Evolutionary conservation across 73 alveolate genomes (phyloP), one percentile per base, ranked within the genome.

Genomic region (Paraurostyla sp.): DNA sequence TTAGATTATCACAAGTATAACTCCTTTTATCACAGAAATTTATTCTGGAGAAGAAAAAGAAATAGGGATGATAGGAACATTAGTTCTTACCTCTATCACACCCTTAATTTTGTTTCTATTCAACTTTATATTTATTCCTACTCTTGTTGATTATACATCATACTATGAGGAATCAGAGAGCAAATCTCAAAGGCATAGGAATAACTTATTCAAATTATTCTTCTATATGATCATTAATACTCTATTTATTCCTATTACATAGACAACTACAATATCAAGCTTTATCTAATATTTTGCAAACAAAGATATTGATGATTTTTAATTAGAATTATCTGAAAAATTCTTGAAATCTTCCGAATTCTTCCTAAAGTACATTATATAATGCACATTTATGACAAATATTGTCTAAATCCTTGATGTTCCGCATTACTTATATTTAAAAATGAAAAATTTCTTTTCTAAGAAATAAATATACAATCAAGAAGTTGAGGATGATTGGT

Each of bases 51-150:
- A 71, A 0, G 50, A 9, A 23, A 87, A 52, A 22, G 38, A 71
- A 49, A 20, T 25, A 23, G 25, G 57, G n/a, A 7, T 49, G 4
- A 71, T 85, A 11, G 50, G 78, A 20, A 22, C 65, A 18, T 75
- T 45, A 25, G 23, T 75, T 0, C 60, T 36, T 1, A 33, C 9
- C 25, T 78, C 62, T 25, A 40, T 87, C 36, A 35, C 90, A 3
- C 94, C 98, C 60, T 90, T 93, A 42, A 80, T 91, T 7, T 88
- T 95, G 22, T 89, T 88, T 59, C 68, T 95, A 48, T 92, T 95
- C 93, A 95, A 95, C 83, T 89, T 91, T 52, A 92, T 94, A 0
- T 86, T 95, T 15, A 93, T 95, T 42, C 98, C 98, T 0, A 83
- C 85, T 22, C 75, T 95, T 42, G 96, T 92, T 7, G 94, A 93